A percentile compares a stretch with the other conserved stretches of the same genome.
These are phyloP conservation scores for Monilinia aucupariae DNA, from an alignment of 2,329 filamentous ascomycete species.

Conservation along the genomic window DNA sequence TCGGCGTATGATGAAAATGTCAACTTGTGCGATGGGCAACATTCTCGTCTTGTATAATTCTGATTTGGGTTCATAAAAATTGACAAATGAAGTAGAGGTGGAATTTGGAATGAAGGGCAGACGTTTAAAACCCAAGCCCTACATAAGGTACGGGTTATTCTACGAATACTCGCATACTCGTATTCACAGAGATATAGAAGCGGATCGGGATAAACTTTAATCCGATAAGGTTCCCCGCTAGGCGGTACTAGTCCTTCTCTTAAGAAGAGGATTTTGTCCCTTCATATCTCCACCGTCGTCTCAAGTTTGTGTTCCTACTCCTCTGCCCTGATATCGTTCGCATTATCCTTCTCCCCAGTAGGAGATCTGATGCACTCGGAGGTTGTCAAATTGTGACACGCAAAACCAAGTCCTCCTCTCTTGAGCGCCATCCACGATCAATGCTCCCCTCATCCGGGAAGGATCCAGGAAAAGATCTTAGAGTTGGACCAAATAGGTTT, in stretches of 20 bases:
- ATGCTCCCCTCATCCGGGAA: not conserved
- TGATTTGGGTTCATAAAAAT: too few relatives aligned
- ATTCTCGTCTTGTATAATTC: too few relatives aligned
- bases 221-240: not conserved
- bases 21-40: too few relatives aligned
- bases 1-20: not conserved
- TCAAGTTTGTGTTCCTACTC: not conserved
- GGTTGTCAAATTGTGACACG: not conserved
- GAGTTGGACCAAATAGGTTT: not conserved
- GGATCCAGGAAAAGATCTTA: not conserved
- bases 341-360: not conserved
- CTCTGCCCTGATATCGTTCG: not conserved
- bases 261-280: not conserved
- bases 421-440: not conserved
- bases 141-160: too few relatives aligned
- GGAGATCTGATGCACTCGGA: not conserved
- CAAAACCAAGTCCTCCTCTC: not conserved
- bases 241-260: not conserved
- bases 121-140: too few relatives aligned
- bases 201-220: not conserved
- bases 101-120: conserved; percentile 1
- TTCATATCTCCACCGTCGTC: not conserved
- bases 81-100: not conserved
- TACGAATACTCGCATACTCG: too few relatives aligned
- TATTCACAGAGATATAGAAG: not conserved